Base-by-base conservation (phyloP, 2,329 filamentous ascomycete species). In the Alternaria postmessia region DNA sequence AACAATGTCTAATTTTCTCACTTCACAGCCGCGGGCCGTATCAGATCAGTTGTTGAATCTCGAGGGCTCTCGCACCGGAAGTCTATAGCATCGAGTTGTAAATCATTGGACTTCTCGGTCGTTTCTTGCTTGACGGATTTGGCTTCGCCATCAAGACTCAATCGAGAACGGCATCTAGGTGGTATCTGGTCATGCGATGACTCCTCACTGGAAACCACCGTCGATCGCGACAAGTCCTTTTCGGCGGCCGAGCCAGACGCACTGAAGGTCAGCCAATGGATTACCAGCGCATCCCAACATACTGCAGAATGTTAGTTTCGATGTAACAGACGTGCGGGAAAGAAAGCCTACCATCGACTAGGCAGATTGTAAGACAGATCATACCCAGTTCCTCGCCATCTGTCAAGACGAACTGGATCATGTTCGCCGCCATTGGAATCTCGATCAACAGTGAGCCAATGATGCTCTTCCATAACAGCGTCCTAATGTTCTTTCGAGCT, bases 341-440 rank as follows among this genome's bases (percentile, higher is more conserved):
- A 43, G 12, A 36, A 14, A 16, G 65, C 71, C 59, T 62, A 79
- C 78, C 71, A 59, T 81, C 79, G n/a, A 74, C 54, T 7, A 76
- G 74, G 57, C 79, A 81, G 6, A 80, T 67, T 1, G 68, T 71
- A 28, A 78, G 72, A 51, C 79, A 81, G 11, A 80, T 58, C 76
- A 78, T 79, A 3, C 73, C 77, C 8, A 76, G 68, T 51, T 80
- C 77, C 26, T 67, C 63, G 3, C 76, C 76, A 4, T 63, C 51
- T 4, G 70, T 70, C 20, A 63, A 39, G 32, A 75, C 72, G 30
- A 81, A 71, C 16, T 79, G 62, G 1, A 69, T 67, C 48, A 81
- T 69, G 54, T 80, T 80, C 16, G 72, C 72, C 12, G 75, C 67
- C 12, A 77, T 79, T 7, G 77, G 75, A 2, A 79, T 43, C 48